phyloP scores from a whole-genome alignment of 768 basidiomycete genomes.

The Kockovaella imperatae region DNA sequence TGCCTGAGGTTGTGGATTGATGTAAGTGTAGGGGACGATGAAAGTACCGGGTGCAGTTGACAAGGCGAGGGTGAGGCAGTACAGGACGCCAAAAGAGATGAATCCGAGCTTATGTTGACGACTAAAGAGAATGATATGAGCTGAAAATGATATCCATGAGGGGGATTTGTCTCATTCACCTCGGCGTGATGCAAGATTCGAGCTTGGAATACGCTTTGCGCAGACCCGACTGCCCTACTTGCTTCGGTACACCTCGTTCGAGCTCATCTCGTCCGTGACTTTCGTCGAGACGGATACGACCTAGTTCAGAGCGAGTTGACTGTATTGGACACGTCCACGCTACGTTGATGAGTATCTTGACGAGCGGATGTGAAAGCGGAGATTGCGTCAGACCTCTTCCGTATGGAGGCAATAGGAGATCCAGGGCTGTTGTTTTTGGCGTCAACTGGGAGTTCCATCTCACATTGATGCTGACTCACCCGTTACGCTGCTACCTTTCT shows the following conservation, averaged over 20 bases:
- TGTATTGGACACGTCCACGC: conserved; percentile 2
- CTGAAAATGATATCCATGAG: background rate
- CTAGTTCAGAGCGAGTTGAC: background rate
- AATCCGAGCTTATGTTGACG: conserved; percentile 17
- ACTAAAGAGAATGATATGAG: conserved; percentile 2
- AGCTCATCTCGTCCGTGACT: too few relatives aligned
- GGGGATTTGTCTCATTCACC: background rate
- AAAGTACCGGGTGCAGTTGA: conserved; percentile 10
- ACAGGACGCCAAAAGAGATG: conserved; percentile 12
- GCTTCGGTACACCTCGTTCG: too few relatives aligned
- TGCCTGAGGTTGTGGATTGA: background rate
- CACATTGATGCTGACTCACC: too few relatives aligned
- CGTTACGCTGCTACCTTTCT: too few relatives aligned
- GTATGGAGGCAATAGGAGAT: conserved; percentile 14
- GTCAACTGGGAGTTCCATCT: too few relatives aligned
- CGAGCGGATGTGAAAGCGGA: conserved; percentile 14
- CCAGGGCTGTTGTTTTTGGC: too few relatives aligned
- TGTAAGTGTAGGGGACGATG: conserved; percentile 12
- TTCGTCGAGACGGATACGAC: background rate
- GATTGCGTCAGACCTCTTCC: conserved; percentile 2
- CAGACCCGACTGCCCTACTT: too few relatives aligned
- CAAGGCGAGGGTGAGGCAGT: conserved; percentile 9
- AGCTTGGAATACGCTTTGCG: too few relatives aligned
- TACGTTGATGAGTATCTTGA: conserved; percentile 7
- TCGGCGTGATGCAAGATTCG: background rate